Evolutionary conservation across 257 asterid genomes (phyloP).

Genomic region (Solanum corneliomulleri): DNA sequence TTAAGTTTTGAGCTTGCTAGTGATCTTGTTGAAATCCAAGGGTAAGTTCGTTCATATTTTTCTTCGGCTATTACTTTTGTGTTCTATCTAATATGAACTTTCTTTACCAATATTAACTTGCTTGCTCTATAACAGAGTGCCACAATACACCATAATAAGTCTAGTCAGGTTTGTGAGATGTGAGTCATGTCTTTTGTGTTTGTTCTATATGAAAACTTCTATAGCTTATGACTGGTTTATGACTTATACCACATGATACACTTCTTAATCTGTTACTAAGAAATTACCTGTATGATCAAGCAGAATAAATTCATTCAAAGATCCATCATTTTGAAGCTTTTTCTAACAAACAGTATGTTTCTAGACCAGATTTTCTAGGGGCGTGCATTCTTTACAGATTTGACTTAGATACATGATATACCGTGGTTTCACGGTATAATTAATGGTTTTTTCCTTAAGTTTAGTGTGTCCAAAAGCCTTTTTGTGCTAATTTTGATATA

Average conservation of each 20-base stretch:
- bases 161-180: conserved; percentile 69
- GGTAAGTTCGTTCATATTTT: conserved; percentile 24
- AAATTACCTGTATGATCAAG: conserved; percentile 74
- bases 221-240: background rate
- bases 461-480: no score
- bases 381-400: background rate
- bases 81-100: conserved; percentile 6
- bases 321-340: conserved; percentile 72
- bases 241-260: conserved; percentile 42
- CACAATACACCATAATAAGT: conserved; percentile 75
- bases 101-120: conserved; percentile 38
- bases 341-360: conserved; percentile 52
- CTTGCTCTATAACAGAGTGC: conserved; percentile 83
- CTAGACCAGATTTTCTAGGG: background rate
- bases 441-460: no score
- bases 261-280: conserved; percentile 60
- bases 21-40: conserved; percentile 64
- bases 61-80: background rate
- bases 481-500: no score
- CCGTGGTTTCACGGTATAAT: no score
- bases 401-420: background rate
- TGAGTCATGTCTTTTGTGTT: background rate
- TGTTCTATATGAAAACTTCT: background rate
- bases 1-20: conserved; percentile 70
- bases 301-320: conserved; percentile 72